A percentile compares a stretch with the other conserved stretches of the same genome.
phyloP scores from a whole-genome alignment of 768 basidiomycete species.

The Naganishia antarctica region DNA sequence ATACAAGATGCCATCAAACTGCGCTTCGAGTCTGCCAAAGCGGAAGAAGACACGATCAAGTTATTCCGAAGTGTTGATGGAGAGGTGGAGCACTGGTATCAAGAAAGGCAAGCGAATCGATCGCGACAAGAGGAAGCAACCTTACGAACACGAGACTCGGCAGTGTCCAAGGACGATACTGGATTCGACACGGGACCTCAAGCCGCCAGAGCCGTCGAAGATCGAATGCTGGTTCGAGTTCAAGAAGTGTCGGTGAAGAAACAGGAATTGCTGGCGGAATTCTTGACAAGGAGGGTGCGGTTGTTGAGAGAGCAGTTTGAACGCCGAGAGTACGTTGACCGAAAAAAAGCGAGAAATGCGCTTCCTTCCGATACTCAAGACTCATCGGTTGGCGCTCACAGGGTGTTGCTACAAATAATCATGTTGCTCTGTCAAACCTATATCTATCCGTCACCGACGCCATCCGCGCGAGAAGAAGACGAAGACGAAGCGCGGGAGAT shows the following conservation, averaged over 20 bases:
- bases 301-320: not conserved
- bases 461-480: not conserved
- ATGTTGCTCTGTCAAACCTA: not conserved
- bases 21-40: not conserved
- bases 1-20: not conserved
- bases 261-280: not conserved
- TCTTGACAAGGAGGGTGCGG: not conserved
- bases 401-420: constrained; percentile 13
- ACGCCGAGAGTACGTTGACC: constrained; percentile 2
- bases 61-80: not conserved
- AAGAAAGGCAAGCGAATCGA: not conserved
- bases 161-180: no score
- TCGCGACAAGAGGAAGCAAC: no score
- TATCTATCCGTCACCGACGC: not conserved
- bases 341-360: not conserved
- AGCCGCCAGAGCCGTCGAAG: no score
- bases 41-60: constrained; percentile 1
- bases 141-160: no score
- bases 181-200: no score
- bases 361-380: no score
- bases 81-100: constrained; percentile 13
- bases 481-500: not conserved
- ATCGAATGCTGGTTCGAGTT: not conserved
- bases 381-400: no score
- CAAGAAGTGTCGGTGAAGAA: not conserved